These are phyloP conservation scores for Begonia masoniana DNA, from an alignment of 306 rosid genomes.

Conservation along the genomic window DNA sequence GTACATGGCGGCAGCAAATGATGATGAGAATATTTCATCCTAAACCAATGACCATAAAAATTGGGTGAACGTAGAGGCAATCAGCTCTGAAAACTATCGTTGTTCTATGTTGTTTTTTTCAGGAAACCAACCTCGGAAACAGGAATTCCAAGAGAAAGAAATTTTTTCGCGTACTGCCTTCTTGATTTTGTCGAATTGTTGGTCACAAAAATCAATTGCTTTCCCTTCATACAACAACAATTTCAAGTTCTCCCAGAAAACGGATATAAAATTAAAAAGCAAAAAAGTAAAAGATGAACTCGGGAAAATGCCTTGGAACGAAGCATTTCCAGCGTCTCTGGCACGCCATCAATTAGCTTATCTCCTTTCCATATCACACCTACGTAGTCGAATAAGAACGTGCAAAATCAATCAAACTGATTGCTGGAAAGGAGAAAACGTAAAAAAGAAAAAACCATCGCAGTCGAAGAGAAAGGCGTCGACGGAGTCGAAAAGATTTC, in stretches of 20 bases:
- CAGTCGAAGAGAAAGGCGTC: slow-evolving; percentile 90
- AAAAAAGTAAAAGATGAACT: not conserved
- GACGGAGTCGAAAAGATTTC: slow-evolving; percentile 43
- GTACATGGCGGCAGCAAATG: slow-evolving; percentile 92
- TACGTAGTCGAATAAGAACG: slow-evolving; percentile 1
- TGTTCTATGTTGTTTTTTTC: too few species aligned
- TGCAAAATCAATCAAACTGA: too few species aligned
- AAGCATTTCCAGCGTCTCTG: slow-evolving; percentile 56
- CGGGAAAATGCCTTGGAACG: slow-evolving; percentile 40
- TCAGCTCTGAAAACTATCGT: too few species aligned
- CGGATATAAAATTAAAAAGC: not conserved
- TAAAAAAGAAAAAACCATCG: slow-evolving; percentile 36
- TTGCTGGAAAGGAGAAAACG: too few species aligned
- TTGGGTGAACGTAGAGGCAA: too few species aligned
- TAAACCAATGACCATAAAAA: slow-evolving; percentile 3
- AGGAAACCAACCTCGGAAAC: slow-evolving; percentile 43
- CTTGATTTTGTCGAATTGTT: slow-evolving; percentile 75
- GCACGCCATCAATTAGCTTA: slow-evolving; percentile 56
- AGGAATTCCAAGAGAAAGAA: slow-evolving; percentile 67
- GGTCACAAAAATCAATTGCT: slow-evolving; percentile 79
- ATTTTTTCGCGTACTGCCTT: slow-evolving; percentile 48
- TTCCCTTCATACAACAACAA: slow-evolving; percentile 27
- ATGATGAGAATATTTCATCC: slow-evolving; percentile 92
- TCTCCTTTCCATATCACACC: slow-evolving; percentile 97
- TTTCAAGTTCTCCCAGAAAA: not conserved